Evolutionary conservation across 495 filamentous ascomycete species (phyloP).

Genomic region (Symbiotaphrina buchneri): DNA sequence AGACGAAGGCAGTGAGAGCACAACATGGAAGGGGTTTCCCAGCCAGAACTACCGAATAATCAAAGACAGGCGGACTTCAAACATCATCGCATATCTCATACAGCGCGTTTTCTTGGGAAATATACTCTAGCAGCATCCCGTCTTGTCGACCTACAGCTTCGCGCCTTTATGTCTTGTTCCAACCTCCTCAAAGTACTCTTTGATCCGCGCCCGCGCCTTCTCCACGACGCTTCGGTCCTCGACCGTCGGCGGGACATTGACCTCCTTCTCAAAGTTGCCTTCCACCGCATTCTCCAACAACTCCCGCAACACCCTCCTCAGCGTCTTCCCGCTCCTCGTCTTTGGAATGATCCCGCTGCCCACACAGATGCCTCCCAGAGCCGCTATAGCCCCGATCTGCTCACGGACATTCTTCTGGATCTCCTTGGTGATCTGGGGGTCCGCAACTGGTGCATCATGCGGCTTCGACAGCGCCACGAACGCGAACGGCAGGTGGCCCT

Average conservation of each 20-base stretch:
- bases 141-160: slow-evolving; percentile 9
- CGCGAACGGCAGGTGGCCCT: slow-evolving; percentile 80
- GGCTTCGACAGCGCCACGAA: slow-evolving; percentile 39
- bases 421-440: slow-evolving; percentile 27
- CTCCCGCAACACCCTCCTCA: slow-evolving; percentile 60
- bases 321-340: slow-evolving; percentile 71
- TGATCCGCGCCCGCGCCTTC: slow-evolving; percentile 27
- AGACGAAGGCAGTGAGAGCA: too few species aligned
- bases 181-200: slow-evolving; percentile 30
- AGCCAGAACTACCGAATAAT: too few species aligned
- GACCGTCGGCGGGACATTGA: slow-evolving; percentile 34
- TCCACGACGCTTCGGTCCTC: slow-evolving; percentile 34
- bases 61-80: too few species aligned
- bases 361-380: slow-evolving; percentile 62
- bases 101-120: too few species aligned
- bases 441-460: slow-evolving; percentile 17
- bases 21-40: too few species aligned
- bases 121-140: too few species aligned
- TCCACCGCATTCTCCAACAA: slow-evolving; percentile 41
- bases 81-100: too few species aligned
- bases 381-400: slow-evolving; percentile 75
- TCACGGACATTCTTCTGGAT: slow-evolving; percentile 45
- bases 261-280: slow-evolving; percentile 25
- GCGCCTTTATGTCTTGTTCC: slow-evolving; percentile 6
- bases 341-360: slow-evolving; percentile 82